Conservation (phyloP, 805 yeast species). For the Lachancea fermentati region DNA sequence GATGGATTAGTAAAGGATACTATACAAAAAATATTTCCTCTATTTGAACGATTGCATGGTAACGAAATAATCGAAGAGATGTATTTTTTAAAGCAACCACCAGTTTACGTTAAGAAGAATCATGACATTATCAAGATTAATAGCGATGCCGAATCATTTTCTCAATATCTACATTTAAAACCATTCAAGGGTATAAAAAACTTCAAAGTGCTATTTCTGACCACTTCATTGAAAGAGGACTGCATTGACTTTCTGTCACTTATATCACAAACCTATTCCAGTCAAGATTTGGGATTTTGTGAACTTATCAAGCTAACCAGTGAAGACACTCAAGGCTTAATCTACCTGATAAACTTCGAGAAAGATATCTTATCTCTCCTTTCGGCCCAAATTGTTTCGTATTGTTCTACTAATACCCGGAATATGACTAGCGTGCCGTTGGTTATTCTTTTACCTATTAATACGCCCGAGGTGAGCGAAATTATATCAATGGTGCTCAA, state of each 20-base stretch:
- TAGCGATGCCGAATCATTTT: conserved; percentile 43
- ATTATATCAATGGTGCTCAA: conserved; percentile 42
- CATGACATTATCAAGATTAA: conserved; percentile 37
- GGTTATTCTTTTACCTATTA: conserved; percentile 27
- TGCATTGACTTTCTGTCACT: conserved; percentile 28
- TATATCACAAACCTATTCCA: conserved; percentile 29
- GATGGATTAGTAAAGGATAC: conserved; percentile 22
- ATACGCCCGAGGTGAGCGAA: conserved; percentile 33
- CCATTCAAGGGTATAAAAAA: conserved; percentile 48
- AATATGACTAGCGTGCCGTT: conserved; percentile 25
- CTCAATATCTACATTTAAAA: conserved; percentile 56
- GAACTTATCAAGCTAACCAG: conserved; percentile 27
- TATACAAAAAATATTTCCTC: conserved; percentile 17
- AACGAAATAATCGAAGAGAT: conserved; percentile 23
- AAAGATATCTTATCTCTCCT: conserved; percentile 46
- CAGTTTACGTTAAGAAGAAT: conserved; percentile 27
- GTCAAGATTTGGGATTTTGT: conserved; percentile 33
- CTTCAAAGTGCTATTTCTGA: conserved; percentile 46
- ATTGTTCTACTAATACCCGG: conserved; percentile 28
- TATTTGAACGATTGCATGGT: conserved; percentile 25
- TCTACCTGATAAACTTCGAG: conserved; percentile 26
- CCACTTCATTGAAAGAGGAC: conserved; percentile 26
- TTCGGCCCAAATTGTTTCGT: conserved; percentile 39
- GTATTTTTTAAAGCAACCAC: conserved; percentile 23
- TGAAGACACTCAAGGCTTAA: conserved; percentile 26